These are phyloP conservation scores for Aspergillus novoparasiticus DNA, from an alignment of 2,329 filamentous ascomycete species.

Conservation along the genomic window DNA sequence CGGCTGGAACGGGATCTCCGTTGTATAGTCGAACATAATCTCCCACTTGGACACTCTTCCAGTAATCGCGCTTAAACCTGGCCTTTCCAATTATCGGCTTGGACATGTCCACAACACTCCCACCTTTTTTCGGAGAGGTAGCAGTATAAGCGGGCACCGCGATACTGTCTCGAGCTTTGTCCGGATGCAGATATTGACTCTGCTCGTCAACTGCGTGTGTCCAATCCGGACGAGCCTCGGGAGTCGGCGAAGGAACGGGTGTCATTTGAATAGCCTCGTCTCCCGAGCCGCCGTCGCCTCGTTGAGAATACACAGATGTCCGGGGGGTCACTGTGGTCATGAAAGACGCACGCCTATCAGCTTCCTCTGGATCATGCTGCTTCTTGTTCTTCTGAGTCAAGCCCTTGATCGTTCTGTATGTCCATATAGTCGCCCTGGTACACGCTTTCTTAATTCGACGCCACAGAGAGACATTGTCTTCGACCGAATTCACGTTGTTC, in stretches of 20 bases:
- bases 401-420: conserved; percentile 55
- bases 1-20: conserved; percentile 91
- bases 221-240: conserved; percentile 53
- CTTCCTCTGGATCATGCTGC: conserved; percentile 30
- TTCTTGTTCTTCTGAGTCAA: conserved; percentile 52
- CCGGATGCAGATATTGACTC: conserved; percentile 33
- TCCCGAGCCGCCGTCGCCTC: conserved; percentile 42
- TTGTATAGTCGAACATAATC: conserved; percentile 97
- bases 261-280: conserved; percentile 90
- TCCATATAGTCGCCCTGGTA: conserved; percentile 62
- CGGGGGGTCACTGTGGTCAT: conserved; percentile 62
- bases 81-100: conserved; percentile 68
- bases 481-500: conserved; percentile 89
- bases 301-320: conserved; percentile 58
- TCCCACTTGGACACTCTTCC: conserved; percentile 94
- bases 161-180: conserved; percentile 31
- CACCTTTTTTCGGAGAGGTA: conserved; percentile 50
- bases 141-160: conserved; percentile 28
- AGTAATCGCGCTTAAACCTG: conserved; percentile 87
- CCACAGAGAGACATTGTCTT: conserved; percentile 85
- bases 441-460: conserved; percentile 87
- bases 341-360: conserved; percentile 67
- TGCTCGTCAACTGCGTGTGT: conserved; percentile 36
- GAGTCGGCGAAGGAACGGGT: conserved; percentile 80
- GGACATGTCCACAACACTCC: conserved; percentile 73